Conservation (phyloP, 352 stramenopile genomes). For the Phytophthora multivora region DNA sequence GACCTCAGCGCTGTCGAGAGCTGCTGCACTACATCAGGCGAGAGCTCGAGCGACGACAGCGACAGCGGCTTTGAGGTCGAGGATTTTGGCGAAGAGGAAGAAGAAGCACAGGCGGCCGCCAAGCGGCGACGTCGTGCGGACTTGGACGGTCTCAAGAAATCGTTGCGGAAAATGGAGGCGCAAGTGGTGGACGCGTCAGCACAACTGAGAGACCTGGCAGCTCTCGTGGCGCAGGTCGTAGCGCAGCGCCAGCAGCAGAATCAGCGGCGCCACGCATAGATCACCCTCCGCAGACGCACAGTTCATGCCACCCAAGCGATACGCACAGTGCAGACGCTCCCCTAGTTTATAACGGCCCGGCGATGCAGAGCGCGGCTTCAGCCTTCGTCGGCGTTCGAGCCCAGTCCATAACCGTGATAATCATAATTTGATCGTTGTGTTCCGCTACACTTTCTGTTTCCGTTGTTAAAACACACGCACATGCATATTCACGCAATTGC, state of each 20-base stretch:
- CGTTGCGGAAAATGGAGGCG: constrained; percentile 45
- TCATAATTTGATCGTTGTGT: constrained; percentile 22
- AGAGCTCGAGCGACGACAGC: constrained; percentile 42
- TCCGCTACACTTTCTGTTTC: background rate
- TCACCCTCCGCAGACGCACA: constrained; percentile 5
- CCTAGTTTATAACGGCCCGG: constrained; percentile 34
- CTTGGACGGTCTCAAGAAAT: constrained; percentile 36
- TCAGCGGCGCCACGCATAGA: constrained; percentile 19
- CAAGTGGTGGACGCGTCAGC: constrained; percentile 50
- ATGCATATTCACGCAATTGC: no score
- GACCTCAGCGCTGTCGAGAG: constrained; percentile 2
- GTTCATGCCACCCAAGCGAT: background rate
- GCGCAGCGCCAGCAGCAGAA: constrained; percentile 35
- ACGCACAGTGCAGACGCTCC: constrained; percentile 2
- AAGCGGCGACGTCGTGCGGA: constrained; percentile 46
- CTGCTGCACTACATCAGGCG: constrained; percentile 34
- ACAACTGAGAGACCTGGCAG: constrained; percentile 50
- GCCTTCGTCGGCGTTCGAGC: constrained; percentile 14
- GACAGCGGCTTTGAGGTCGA: constrained; percentile 16
- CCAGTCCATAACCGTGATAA: constrained; percentile 23
- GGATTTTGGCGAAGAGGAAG: constrained; percentile 4
- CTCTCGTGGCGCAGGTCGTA: constrained; percentile 45
- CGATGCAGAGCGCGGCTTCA: constrained; percentile 1
- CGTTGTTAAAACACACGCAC: background rate
- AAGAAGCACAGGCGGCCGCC: constrained; percentile 6